Base-by-base conservation (phyloP, 305 asterid genomes). In the Lippia alba region DNA sequence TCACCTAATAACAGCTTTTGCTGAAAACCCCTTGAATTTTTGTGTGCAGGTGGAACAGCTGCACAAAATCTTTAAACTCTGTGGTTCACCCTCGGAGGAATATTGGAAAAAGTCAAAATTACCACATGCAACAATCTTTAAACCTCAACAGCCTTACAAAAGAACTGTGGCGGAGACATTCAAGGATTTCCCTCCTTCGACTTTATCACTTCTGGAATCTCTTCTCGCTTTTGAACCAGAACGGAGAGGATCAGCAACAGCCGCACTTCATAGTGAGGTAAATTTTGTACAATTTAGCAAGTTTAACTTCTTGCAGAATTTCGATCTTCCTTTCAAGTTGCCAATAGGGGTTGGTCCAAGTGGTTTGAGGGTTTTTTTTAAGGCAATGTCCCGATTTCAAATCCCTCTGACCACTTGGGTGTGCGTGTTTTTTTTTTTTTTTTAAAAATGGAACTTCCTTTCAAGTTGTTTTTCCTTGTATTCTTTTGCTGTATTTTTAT, bases 171-270 rank as follows among this genome's bases (percentile, higher is more conserved):
- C 86, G 64, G 95, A 88, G 74, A 84, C 90, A 70, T 91, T 88
- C 69, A 88, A 85, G 80, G 91, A 82, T 61, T 85, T 91, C 63
- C 91, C 96, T 74, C 71, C 83, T 55, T 61, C 91, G 6, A 81
- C 90, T 58, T 68, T 88, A 79, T 72, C 84, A 57, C 87, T 90
- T 74, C 66, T 88, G 71, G 94, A 91, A 67, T 78, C 86, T 61
- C 90, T 88, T 75, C 96, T 91, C 71, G 90, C 96, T 70, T 87
- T 91, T 74, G 97, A 91, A 79, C 84, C 94, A 4, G 91, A 84
- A 77, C 49, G 69, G 53, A 87, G 96, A 66, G 97, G 97, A 78
- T 62, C 96, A 18, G 70, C 93, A 16, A 72, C 87, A 51, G 79
- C 90, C 61, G 94, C 94, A 4, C 96, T 91, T 76, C 89, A 81